Percentiles rank a stretch among this genome's conserved stretches.
Evolutionary conservation across 768 basidiomycete genomes (phyloP).

Genomic region (Clitopilus hobsonii): DNA sequence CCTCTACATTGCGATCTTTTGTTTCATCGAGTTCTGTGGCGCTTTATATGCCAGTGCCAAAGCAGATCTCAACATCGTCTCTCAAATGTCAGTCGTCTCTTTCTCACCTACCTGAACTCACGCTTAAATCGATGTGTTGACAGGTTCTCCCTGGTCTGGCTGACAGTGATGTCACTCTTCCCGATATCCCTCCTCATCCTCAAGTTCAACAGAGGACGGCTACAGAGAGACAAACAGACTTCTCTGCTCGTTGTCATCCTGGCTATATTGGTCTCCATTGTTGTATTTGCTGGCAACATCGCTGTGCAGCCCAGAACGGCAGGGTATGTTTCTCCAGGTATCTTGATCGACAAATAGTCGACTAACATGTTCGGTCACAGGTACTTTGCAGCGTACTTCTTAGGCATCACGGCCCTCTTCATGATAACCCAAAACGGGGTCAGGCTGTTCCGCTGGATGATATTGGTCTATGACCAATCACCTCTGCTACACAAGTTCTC

Average conservation of each 20-base stretch:
- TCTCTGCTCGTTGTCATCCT: slow-evolving; percentile 34
- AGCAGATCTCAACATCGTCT: slow-evolving; percentile 46
- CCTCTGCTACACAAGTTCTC: slow-evolving; percentile 38
- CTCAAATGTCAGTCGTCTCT: slow-evolving; percentile 42
- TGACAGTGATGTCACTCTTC: slow-evolving; percentile 61
- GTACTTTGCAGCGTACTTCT: slow-evolving; percentile 61
- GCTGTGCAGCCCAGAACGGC: slow-evolving; percentile 50
- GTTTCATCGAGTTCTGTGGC: slow-evolving; percentile 44
- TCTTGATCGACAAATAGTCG: not conserved
- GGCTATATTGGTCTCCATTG: slow-evolving; percentile 34
- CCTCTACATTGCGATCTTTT: slow-evolving; percentile 46
- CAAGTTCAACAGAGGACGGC: slow-evolving; percentile 60
- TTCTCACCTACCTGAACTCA: no score
- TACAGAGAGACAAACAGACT: slow-evolving; percentile 38
- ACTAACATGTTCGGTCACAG: slow-evolving; percentile 21
- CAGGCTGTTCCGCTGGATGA: slow-evolving; percentile 44
- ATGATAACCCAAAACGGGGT: slow-evolving; percentile 50
- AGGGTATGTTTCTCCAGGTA: slow-evolving; percentile 33
- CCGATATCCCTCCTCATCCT: slow-evolving; percentile 56
- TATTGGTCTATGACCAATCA: slow-evolving; percentile 64
- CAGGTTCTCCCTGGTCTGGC: slow-evolving; percentile 67
- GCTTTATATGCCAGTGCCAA: slow-evolving; percentile 57
- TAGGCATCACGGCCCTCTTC: slow-evolving; percentile 44
- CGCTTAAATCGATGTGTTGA: not conserved
- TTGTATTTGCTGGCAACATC: slow-evolving; percentile 56